Conservation (phyloP, 2,329 filamentous ascomycete genomes). For the Ambrosiella xylebori region DNA sequence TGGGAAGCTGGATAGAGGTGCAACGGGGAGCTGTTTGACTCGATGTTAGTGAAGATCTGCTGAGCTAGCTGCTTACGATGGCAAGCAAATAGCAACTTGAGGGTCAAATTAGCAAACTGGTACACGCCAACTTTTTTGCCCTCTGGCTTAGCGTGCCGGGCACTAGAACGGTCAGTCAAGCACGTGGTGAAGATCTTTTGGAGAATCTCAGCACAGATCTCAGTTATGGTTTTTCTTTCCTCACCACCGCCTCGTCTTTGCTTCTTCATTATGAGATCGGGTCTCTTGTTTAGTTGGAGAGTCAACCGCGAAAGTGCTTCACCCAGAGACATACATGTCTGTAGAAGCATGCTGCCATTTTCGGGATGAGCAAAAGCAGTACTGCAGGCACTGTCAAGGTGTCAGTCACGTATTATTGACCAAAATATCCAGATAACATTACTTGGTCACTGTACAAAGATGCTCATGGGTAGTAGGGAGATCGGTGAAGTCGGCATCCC, state of each 20-base stretch:
- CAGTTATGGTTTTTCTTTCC: conserved; percentile 62
- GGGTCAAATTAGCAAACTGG: conserved; percentile 74
- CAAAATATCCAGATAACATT: conserved; percentile 21
- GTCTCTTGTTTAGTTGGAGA: conserved; percentile 65
- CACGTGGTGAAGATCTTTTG: conserved; percentile 85
- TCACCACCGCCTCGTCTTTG: conserved; percentile 33
- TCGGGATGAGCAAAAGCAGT: conserved; percentile 65
- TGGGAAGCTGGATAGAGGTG: conserved; percentile 69
- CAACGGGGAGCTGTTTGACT: conserved; percentile 64
- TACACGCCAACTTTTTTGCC: conserved; percentile 82
- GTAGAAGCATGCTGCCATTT: conserved; percentile 65
- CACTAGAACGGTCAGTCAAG: conserved; percentile 59
- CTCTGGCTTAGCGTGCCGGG: conserved; percentile 50
- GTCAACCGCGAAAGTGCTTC: conserved; percentile 66
- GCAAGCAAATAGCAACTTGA: conserved; percentile 77
- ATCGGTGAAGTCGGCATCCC: conserved; percentile 63
- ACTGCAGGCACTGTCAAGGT: conserved; percentile 49
- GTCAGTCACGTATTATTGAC: not conserved
- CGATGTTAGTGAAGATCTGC: conserved; percentile 80
- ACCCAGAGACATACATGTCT: conserved; percentile 68
- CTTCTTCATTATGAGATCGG: conserved; percentile 44
- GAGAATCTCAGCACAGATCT: conserved; percentile 74
- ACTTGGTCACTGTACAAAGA: conserved; percentile 61
- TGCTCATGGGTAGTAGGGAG: conserved; percentile 57
- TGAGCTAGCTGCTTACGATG: conserved; percentile 68